Evolutionary conservation across 345 rosid genomes (phyloP).

Genomic region (Eucalyptus sp.): DNA sequence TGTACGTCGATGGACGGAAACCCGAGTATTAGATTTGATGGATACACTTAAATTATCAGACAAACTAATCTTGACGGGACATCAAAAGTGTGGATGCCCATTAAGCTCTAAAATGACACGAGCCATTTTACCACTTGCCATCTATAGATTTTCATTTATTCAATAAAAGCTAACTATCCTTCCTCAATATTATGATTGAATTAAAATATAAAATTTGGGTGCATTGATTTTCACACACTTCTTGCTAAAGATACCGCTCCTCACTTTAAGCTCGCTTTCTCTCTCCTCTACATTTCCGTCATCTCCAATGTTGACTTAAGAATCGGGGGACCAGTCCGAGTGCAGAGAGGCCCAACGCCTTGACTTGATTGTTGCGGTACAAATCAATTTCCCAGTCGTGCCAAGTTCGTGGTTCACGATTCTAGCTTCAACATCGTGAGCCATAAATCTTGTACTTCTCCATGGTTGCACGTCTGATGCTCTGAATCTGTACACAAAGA

Average conservation of each 20-base stretch:
- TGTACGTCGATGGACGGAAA: neutral
- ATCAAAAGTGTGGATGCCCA: accelerated
- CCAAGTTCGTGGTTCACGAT: neutral
- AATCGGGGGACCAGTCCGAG: neutral
- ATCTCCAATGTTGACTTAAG: neutral
- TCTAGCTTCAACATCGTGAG: neutral
- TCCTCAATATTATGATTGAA: neutral
- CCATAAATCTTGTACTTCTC: neutral
- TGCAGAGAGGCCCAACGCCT: neutral
- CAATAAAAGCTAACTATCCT: neutral
- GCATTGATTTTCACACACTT: neutral
- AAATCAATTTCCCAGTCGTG: neutral
- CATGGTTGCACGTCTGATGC: neutral
- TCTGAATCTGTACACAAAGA: neutral
- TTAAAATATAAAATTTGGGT: neutral
- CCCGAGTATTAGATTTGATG: neutral
- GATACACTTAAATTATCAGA: neutral
- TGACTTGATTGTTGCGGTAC: neutral
- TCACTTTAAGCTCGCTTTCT: neutral
- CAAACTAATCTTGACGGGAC: accelerated
- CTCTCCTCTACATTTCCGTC: neutral
- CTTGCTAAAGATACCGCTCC: neutral
- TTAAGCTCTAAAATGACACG: neutral
- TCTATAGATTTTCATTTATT: neutral
- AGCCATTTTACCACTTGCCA: neutral